Evolutionary conservation across 2,329 filamentous ascomycete species (phyloP).

Genomic region (Phialocephala subalpina): DNA sequence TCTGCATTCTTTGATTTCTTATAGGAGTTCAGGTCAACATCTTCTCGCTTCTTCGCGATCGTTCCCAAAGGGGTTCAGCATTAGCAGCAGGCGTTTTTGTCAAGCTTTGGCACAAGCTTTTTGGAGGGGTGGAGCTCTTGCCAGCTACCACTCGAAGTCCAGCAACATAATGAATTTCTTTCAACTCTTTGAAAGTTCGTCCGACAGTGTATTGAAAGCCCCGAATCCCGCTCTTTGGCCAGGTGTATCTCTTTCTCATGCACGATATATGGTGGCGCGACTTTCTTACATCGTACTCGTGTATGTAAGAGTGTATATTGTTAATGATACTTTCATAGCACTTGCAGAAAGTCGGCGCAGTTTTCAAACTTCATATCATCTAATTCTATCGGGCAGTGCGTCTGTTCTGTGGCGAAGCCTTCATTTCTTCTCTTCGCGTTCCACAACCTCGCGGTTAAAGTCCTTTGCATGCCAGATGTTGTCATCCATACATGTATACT

Average conservation of each 20-base stretch:
- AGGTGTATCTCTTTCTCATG: neutral
- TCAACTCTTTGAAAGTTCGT: neutral
- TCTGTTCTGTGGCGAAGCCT: neutral
- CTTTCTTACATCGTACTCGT: neutral
- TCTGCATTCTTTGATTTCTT: neutral
- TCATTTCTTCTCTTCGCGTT: neutral
- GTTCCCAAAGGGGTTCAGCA: constrained; percentile 6
- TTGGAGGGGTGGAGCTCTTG: neutral
- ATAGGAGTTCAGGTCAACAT: neutral
- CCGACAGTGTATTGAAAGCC: neutral
- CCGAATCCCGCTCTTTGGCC: neutral
- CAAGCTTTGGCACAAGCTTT: constrained; percentile 9
- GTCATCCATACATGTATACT: no score
- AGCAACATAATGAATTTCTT: neutral
- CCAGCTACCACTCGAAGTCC: neutral
- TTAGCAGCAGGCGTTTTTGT: constrained; percentile 31
- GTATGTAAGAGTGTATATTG: neutral
- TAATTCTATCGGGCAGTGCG: neutral
- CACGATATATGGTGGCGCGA: neutral
- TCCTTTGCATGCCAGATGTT: no score
- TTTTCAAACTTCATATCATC: neutral
- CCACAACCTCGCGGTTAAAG: no score
- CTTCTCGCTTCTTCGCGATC: neutral
- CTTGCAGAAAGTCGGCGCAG: neutral
- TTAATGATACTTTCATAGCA: neutral